Evolutionary conservation across 1,139 yeast species (phyloP).

Genomic region (Hanseniaspora uvarum): DNA sequence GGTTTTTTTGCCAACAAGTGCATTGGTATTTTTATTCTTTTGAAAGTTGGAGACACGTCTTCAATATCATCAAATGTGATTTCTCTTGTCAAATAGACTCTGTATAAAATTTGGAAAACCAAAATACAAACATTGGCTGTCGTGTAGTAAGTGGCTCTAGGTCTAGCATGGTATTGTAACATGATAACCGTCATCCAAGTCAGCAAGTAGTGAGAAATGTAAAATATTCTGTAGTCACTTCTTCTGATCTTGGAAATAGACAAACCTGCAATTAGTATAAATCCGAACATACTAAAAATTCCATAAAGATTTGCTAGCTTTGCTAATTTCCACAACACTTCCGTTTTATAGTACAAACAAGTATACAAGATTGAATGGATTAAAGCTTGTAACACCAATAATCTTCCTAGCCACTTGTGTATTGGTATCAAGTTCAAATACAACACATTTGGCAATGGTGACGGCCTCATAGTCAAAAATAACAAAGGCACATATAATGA

Average conservation of each 20-base stretch:
- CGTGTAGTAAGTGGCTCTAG: slow-evolving; percentile 49
- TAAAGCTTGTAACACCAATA: slow-evolving; percentile 43
- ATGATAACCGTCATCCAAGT: slow-evolving; percentile 55
- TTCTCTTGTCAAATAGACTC: slow-evolving; percentile 33
- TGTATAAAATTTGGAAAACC: slow-evolving; percentile 34
- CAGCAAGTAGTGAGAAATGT: slow-evolving; percentile 53
- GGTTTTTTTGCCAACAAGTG: slow-evolving; percentile 25
- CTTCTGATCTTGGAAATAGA: slow-evolving; percentile 52
- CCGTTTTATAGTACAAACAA: slow-evolving; percentile 20
- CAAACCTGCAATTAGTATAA: slow-evolving; percentile 40
- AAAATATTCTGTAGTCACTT: slow-evolving; percentile 48
- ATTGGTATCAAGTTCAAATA: slow-evolving; percentile 49
- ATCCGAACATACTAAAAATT: slow-evolving; percentile 39
- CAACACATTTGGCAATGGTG: slow-evolving; percentile 43
- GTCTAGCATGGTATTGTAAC: slow-evolving; percentile 68
- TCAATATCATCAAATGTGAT: slow-evolving; percentile 34
- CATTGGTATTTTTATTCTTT: slow-evolving; percentile 39
- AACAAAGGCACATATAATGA: slow-evolving; percentile 57
- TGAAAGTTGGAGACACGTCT: slow-evolving; percentile 38
- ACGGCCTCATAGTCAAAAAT: slow-evolving; percentile 52
- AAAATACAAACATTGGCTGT: slow-evolving; percentile 41
- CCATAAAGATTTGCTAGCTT: slow-evolving; percentile 52
- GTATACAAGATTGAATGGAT: slow-evolving; percentile 41
- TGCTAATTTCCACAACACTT: slow-evolving; percentile 37
- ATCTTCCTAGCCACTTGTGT: slow-evolving; percentile 76